Evolutionary conservation across 345 rosid species (phyloP).

Genomic region (Euphorbia lathyris): DNA sequence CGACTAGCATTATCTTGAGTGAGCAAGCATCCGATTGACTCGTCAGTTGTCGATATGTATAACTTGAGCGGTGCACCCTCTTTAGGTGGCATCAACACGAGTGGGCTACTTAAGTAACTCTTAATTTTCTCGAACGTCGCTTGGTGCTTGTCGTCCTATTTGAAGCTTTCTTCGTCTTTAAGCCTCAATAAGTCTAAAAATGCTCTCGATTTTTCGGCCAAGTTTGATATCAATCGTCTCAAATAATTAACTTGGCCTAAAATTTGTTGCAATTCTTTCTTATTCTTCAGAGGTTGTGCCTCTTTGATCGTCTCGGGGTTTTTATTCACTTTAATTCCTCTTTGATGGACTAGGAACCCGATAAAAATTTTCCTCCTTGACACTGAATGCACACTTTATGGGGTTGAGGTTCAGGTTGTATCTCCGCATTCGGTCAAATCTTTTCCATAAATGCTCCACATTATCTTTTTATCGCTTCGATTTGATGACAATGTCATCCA

Average conservation of each 20-base stretch:
- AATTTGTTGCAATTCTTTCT: not conserved
- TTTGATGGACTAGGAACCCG: not conserved
- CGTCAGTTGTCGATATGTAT: not conserved
- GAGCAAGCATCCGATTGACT: not conserved
- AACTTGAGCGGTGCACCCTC: not conserved
- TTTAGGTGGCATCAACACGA: not conserved
- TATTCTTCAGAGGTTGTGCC: no score
- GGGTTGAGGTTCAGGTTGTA: not conserved
- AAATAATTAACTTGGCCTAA: constrained; percentile 4
- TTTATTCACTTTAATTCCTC: not conserved
- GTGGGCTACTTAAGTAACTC: not conserved
- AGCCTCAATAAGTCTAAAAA: not conserved
- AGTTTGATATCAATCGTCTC: not conserved
- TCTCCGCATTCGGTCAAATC: not conserved
- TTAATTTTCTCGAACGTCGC: not conserved
- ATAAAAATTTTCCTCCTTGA: not conserved
- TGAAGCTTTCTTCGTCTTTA: not conserved
- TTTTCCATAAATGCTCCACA: not conserved
- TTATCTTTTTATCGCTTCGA: not conserved
- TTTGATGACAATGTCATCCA: constrained; percentile 5
- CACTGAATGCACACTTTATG: not conserved
- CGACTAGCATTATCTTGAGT: no score
- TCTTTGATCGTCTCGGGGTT: not conserved
- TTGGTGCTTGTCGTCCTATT: not conserved
- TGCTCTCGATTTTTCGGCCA: not conserved